These are phyloP conservation scores for Yarrowia sp. DNA, from an alignment of 805 yeast genomes.

Conservation along the genomic window DNA sequence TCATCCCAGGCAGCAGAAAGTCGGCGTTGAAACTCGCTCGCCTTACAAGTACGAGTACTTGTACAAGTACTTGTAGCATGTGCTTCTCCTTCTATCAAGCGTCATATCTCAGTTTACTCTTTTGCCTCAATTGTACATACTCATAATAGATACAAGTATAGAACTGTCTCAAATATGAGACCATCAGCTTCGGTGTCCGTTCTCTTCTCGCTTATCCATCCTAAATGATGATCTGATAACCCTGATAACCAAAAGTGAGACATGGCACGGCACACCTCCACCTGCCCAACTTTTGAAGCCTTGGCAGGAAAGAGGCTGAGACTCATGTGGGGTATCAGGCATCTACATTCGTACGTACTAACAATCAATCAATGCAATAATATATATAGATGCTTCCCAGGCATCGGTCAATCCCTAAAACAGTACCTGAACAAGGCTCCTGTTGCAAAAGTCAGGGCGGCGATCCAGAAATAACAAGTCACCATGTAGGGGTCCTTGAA, in stretches of 20 bases:
- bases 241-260: not conserved
- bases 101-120: too few species aligned
- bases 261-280: slow-evolving; percentile 7
- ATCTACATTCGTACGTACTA: not conserved
- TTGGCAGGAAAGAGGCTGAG: not conserved
- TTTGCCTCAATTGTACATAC: too few species aligned
- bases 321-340: slow-evolving; percentile 6
- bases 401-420: not conserved
- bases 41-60: too few species aligned
- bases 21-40: too few species aligned
- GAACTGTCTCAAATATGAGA: too few species aligned
- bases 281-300: not conserved
- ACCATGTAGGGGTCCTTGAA: slow-evolving; percentile 72
- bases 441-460: slow-evolving; percentile 62
- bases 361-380: slow-evolving; percentile 7
- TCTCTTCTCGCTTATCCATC: not conserved
- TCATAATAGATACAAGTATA: too few species aligned
- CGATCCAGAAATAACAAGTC: slow-evolving; percentile 72
- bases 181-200: not conserved
- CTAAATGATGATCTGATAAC: not conserved
- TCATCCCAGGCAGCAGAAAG: too few species aligned
- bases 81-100: too few species aligned
- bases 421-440: slow-evolving; percentile 62
- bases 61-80: too few species aligned
- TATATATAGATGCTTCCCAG: not conserved